Conservation (phyloP, 441 rosid species). For the Kokia cookei region DNA sequence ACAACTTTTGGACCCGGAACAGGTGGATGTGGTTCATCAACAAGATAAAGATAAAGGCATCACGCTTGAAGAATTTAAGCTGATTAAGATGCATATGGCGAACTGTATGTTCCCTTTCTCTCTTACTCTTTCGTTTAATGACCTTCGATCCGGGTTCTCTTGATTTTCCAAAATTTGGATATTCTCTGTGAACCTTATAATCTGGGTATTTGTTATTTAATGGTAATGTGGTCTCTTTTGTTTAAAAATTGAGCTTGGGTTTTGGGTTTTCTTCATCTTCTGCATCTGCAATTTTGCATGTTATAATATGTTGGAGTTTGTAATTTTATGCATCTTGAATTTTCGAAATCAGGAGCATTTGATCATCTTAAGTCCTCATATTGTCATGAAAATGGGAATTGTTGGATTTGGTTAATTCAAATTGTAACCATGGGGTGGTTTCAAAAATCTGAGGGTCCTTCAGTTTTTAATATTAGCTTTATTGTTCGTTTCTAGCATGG, state of each 20-base stretch:
- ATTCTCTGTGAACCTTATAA: neutral
- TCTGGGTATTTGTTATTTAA: neutral
- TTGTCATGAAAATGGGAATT: neutral
- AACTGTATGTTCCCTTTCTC: constrained; percentile 36
- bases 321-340: neutral
- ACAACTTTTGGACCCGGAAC: constrained; percentile 75
- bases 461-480: neutral
- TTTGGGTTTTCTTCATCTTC: neutral
- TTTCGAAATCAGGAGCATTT: neutral
- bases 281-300: neutral
- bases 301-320: neutral
- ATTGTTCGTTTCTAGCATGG: neutral
- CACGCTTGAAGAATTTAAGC: constrained; percentile 69
- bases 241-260: neutral
- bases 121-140: neutral
- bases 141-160: neutral
- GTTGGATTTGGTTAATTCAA: neutral
- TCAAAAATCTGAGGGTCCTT: neutral
- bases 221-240: neutral
- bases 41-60: constrained; percentile 74
- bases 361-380: neutral
- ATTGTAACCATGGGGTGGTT: neutral
- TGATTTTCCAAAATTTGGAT: neutral
- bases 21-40: constrained; percentile 59
- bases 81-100: constrained; percentile 77